Conservation (phyloP, 108 stramenopile species). For the Nitzschia inconspicua region DNA sequence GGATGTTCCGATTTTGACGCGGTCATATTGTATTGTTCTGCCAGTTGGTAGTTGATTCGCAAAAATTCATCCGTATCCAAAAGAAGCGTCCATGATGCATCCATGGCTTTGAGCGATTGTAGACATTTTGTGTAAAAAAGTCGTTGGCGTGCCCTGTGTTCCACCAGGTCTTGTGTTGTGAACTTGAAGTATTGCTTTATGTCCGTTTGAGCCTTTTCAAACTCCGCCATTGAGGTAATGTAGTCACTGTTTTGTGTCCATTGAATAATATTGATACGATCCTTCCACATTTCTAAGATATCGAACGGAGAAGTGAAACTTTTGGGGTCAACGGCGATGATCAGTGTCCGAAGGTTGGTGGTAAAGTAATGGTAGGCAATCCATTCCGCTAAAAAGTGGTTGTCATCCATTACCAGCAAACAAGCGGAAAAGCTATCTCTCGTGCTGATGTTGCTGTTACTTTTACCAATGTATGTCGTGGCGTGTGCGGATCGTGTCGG, state of each 20-base stretch:
- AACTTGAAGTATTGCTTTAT: conserved; percentile 19
- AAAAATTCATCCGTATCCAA: conserved; percentile 66
- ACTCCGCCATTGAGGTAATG: conserved; percentile 10
- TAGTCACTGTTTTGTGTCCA: conserved; percentile 32
- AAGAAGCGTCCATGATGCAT: conserved; percentile 42
- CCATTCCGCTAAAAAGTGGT: conserved; percentile 53
- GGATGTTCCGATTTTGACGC: neutral
- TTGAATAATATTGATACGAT: conserved; percentile 24
- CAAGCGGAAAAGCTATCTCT: conserved; percentile 62
- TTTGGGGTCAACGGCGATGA: conserved; percentile 44
- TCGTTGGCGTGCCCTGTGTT: conserved; percentile 45
- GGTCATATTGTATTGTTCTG: neutral
- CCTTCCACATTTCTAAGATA: conserved; percentile 36
- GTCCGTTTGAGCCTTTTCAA: conserved; percentile 10
- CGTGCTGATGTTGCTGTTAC: no score
- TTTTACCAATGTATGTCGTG: no score
- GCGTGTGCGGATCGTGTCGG: no score
- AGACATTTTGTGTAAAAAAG: conserved; percentile 49
- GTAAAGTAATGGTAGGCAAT: conserved; percentile 56
- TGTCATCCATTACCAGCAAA: conserved; percentile 61
- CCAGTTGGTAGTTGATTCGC: conserved; percentile 29
- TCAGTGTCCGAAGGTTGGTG: conserved; percentile 33
- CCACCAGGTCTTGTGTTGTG: conserved; percentile 5
- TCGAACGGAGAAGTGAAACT: conserved; percentile 29
- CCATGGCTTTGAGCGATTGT: conserved; percentile 21